Evolutionary conservation across 2,329 filamentous ascomycete species (phyloP), one percentile per base, ranked within the genome.

Genomic region (Cladobotryum mycophilum): DNA sequence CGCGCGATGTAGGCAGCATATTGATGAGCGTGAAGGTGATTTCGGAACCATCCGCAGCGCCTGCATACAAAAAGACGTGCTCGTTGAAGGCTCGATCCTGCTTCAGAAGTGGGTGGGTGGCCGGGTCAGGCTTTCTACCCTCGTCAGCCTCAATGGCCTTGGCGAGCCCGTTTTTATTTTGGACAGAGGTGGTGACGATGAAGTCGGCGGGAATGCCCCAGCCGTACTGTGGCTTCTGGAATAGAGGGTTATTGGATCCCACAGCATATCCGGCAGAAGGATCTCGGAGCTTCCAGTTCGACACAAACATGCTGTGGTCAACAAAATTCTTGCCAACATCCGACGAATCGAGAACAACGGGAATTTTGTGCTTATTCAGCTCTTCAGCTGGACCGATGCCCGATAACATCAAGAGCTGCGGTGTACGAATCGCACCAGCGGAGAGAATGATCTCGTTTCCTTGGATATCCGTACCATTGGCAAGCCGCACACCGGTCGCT

Each of bases 341-440:
- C 0, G 71, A 70, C 1, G 74, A 66, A 43, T 76, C 66, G 6
- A 70, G 18, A 9, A 15, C 1, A 56, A 22, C 18, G 47, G 36
- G 20, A 25, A 80, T 77, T 7, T 67, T 60, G 54, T 72, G 63
- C 14, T 65, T 58, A 8, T 67, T 38, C 1, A 80, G 66, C 11
- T 71, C 66, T 0, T 60, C 56, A 0, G 62, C 58, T 0, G 70
- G 64, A 0, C 75, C 75, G 36, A 79, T 69, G 3, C 76, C 76
- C 41, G 71, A 75, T 1, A 77, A 67, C 60, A 75, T 75, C 1
- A 80, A 69, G 2, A 79, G 65, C 46, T 78, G 73, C 0, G 76
- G 76, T 1, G 71, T 72, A 55, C 76, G 76, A 53, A 78, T 73
- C 1, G 70, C 62, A 9, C 76, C 76, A 3, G 72, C 74, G 0